Evolutionary conservation across 2,329 filamentous ascomycete species (phyloP).

Genomic region (Nannizziopsis arthrosporioides): DNA sequence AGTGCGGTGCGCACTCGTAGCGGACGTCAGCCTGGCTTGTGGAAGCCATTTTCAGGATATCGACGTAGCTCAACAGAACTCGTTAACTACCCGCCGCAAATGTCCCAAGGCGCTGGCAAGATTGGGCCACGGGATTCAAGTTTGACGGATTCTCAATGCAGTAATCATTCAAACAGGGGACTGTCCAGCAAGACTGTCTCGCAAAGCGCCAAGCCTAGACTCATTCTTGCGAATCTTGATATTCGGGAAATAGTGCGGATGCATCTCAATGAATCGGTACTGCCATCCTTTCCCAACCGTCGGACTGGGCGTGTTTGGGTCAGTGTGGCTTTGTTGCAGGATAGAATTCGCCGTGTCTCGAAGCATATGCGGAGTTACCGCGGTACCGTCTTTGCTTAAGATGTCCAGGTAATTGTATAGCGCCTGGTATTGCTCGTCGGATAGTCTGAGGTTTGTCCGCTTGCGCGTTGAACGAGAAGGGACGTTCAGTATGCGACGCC

Average conservation of each 20-base stretch:
- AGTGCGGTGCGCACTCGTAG: no score
- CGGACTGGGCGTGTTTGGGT: slow-evolving; percentile 4
- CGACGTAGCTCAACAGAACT: no score
- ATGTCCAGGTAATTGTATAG: slow-evolving; percentile 6
- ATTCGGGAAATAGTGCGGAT: slow-evolving; percentile 9
- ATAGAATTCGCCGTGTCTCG: slow-evolving; percentile 8
- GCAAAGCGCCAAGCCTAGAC: slow-evolving; percentile 3
- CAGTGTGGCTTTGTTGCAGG: slow-evolving; percentile 5
- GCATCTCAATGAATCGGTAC: slow-evolving; percentile 10
- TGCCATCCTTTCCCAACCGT: slow-evolving; percentile 9
- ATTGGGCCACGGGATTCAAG: no score
- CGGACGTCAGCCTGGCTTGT: no score
- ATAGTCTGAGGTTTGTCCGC: slow-evolving; percentile 6
- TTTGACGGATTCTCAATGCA: no score
- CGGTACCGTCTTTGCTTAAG: not conserved
- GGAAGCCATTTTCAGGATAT: no score
- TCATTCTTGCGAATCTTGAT: slow-evolving; percentile 8
- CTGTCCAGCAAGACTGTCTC: not conserved
- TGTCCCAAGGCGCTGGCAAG: no score
- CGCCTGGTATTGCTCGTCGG: slow-evolving; percentile 7
- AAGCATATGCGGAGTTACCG: slow-evolving; percentile 6
- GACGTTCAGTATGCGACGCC: slow-evolving; percentile 7
- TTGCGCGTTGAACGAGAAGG: slow-evolving; percentile 9
- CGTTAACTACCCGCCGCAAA: no score
- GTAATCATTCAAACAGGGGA: not conserved